Evolutionary conservation across 208 protist species (phyloP).

Genomic region (Kentomonas sorsogonicus): DNA sequence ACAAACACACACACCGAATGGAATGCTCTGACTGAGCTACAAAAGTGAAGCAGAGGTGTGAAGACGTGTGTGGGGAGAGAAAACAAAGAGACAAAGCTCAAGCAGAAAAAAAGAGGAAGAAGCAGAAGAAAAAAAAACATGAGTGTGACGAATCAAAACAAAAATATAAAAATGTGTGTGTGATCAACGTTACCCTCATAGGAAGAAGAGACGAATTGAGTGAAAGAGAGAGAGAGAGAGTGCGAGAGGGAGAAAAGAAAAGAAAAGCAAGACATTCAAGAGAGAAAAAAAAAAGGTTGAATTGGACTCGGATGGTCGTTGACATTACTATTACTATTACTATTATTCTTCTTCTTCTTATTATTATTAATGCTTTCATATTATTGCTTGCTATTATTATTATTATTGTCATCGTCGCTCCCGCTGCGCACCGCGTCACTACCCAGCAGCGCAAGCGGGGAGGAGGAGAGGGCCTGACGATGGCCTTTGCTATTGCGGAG

Average conservation of each 20-base stretch:
- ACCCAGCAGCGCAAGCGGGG: conserved; percentile 50
- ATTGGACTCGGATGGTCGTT: background rate
- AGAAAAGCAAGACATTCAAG: background rate
- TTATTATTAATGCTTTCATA: background rate
- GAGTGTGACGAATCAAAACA: background rate
- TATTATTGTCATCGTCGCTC: background rate
- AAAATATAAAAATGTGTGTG: conserved; percentile 5
- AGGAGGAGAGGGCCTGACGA: conserved; percentile 38
- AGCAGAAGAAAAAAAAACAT: background rate
- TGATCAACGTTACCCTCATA: no score
- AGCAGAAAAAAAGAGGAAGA: conserved; percentile 1
- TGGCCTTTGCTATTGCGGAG: background rate
- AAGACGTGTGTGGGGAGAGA: no score
- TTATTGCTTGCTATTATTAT: conserved; percentile 1
- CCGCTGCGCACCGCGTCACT: conserved; percentile 20
- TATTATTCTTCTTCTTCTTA: background rate
- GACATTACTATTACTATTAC: background rate
- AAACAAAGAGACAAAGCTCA: conserved; percentile 6
- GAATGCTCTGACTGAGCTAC: no score
- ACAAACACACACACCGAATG: no score
- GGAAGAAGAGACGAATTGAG: no score
- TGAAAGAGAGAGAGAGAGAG: conserved; percentile 5
- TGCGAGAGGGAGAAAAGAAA: conserved; percentile 1
- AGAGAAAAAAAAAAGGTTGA: background rate
- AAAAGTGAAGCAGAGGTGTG: no score